These are phyloP conservation scores for Aspergillus panamensis DNA, from an alignment of 495 filamentous ascomycete genomes.

Conservation along the genomic window DNA sequence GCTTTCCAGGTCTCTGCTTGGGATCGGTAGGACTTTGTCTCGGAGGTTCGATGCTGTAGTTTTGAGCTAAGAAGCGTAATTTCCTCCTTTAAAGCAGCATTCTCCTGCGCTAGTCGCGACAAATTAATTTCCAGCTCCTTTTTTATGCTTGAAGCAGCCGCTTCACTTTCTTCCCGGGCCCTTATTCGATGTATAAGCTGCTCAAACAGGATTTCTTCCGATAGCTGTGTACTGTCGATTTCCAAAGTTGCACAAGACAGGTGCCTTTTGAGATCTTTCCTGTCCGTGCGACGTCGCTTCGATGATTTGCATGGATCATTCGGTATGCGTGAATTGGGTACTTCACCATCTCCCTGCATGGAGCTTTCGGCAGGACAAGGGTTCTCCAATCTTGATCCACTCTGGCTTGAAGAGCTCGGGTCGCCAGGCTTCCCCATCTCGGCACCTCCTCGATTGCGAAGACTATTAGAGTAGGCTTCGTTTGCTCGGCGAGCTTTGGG, in stretches of 20 bases:
- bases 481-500: too few species aligned
- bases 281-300: slow-evolving; percentile 20
- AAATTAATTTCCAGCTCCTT: slow-evolving; percentile 29
- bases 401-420: background rate
- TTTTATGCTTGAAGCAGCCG: slow-evolving; percentile 21
- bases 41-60: slow-evolving; percentile 20
- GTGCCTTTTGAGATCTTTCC: slow-evolving; percentile 8
- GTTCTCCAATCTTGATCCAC: too few species aligned
- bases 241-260: background rate
- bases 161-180: slow-evolving; percentile 36
- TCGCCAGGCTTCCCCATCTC: too few species aligned
- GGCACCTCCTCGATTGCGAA: too few species aligned
- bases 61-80: slow-evolving; percentile 14
- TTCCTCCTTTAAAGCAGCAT: slow-evolving; percentile 23
- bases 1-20: slow-evolving; percentile 34
- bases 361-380: background rate
- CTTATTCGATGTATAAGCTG: slow-evolving; percentile 34
- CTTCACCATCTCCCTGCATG: background rate
- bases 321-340: background rate
- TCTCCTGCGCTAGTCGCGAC: slow-evolving; percentile 25
- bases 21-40: slow-evolving; percentile 19
- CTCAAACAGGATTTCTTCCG: slow-evolving; percentile 38
- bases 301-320: slow-evolving; percentile 13
- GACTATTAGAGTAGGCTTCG: too few species aligned
- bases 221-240: slow-evolving; percentile 14